Evolutionary conservation across 2,329 filamentous ascomycete species (phyloP), one percentile per base, ranked within the genome.

Genomic region (Penicillium rolfsii): DNA sequence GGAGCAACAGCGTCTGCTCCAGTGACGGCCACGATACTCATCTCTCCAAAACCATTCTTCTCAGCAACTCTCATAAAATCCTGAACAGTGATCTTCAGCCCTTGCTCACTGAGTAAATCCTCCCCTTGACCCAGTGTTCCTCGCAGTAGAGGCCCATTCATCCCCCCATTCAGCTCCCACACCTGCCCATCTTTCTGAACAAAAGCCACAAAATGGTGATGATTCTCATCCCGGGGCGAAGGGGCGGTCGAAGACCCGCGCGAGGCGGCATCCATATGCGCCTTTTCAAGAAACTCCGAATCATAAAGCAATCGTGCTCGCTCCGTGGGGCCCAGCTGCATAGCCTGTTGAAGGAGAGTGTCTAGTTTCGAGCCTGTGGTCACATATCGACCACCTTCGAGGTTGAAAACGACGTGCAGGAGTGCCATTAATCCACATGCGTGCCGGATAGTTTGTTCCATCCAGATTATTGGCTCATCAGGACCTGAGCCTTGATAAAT

Each of bases 381-480:
- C 59, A 87, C 77, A 60, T 78, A 77, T 14, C 76, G 69, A 24
- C 71, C 71, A 3, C 78, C 79, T 2, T 76, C 72, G 16, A 82
- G 80, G 67, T 87, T 88, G 52, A 79, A 75, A 24, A 86, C 66
- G 61, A 79, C 78, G 68, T 87, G 85, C 2, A 87, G 71, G 1
- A 87, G 71, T 1, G 81, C 84, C 61, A 87, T 86, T n/a, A 83
- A 75, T 0, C 85, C 85, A 66, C 85, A 87, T 0, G 84, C 83
- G 66, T 87, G 77, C 16, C 81, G 79, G 58, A 87, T 86, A 1
- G 82, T 87, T 65, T 87, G 85, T 61, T 79, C 81, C 71, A 85
- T 85, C 84, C 84, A 87, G 24, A 86, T 73, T 4, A 86, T 79
- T 0, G 84, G 83, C 60, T 87, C 84, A 1, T 75, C 64, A 0